Base-by-base conservation (phyloP, 257 asterid genomes). In the Solanum clarkiae region DNA sequence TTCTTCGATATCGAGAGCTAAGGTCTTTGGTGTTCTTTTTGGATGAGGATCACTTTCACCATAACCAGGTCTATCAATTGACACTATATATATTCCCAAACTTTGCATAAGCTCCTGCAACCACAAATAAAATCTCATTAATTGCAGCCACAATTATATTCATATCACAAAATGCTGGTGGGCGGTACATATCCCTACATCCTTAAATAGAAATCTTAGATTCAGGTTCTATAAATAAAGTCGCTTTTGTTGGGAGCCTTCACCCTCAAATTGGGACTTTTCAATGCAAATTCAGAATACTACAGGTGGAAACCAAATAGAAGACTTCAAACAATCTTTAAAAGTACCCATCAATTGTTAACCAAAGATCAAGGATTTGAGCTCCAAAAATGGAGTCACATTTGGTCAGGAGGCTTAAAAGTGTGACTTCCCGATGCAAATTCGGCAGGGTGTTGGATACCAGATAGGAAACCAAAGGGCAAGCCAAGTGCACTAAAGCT, bases 31-130 rank as follows among this genome's bases (percentile, higher is more conserved):
- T 10, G 97, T 92, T 56, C 92, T 92, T 24, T 83, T 83, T 20
- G 98, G 96, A 88, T 93, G 88, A 82, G 98, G 98, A 84, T 93
- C 98, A 85, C 99, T 96, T 90, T 96, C 97, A 84, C 98, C 98
- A 90, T 96, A 96, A 84, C 99, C 99, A 53, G 99, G 95, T 82
- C 98, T 92, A 85, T 96, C 99, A 72, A 96, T 91, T 44, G 98
- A 91, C 69, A 94, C 94, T 6, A 94, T 85, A 90, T 94, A 90
- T 81, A 96, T 85, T 83, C 93, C 95, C 88, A 92, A 84, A 86
- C 89, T 92, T 85, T 94, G 93, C 49, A 93, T 82, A 36, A 92
- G 69, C 83, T 92, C 98, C 99, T 95, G 90, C 15, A 54, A 26
- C 4, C 75, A 53, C 0, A 84, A 74, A 4, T 4, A 69, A 69